A percentile compares a stretch with the other conserved stretches of the same genome.
These are phyloP conservation scores for barrel medic (Medicago truncatula) DNA, from an alignment of 306 rosid species.

Conservation along the genomic window MtrunA17r5.0-ANR NC_053049.1:41963501-41964000, in stretches of 20 bases:
- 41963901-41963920: too few species aligned
- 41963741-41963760: slow-evolving; percentile 20
- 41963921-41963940: too few species aligned
- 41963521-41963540: slow-evolving; percentile 80
- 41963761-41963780: slow-evolving; percentile 18
- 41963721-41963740: slow-evolving; percentile 13
- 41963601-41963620: slow-evolving; percentile 38
- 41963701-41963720: slow-evolving; percentile 38
- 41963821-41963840: slow-evolving; percentile 4
- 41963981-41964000: too few species aligned
- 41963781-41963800: slow-evolving; percentile 8
- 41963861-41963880: too few species aligned
- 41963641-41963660: slow-evolving; percentile 58
- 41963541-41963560: slow-evolving; percentile 66
- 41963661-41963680: slow-evolving; percentile 28
- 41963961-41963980: too few species aligned
- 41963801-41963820: slow-evolving; percentile 20
- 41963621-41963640: slow-evolving; percentile 57
- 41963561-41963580: slow-evolving; percentile 58
- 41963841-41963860: neutral
- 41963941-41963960: too few species aligned
- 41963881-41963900: too few species aligned
- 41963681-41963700: slow-evolving; percentile 32
- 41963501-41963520: slow-evolving; percentile 60
- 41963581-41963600: slow-evolving; percentile 42